Evolutionary conservation across 2,329 filamentous ascomycete genomes (phyloP), one percentile per base, ranked within the genome.

Genomic region (Mycosphaerelloides madeirae): DNA sequence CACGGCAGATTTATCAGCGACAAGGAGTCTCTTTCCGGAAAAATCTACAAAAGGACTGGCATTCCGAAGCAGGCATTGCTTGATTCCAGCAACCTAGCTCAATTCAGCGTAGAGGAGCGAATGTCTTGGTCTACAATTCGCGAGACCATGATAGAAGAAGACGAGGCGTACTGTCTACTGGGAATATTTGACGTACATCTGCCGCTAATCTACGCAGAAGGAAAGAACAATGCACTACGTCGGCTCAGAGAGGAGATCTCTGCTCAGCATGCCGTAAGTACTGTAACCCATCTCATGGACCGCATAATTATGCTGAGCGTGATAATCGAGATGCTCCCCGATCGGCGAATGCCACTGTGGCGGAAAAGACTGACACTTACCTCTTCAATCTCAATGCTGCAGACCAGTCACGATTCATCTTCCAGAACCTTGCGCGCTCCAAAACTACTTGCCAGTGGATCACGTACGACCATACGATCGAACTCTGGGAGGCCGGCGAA

Each of bases 171-270:
- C 38, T 61, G 29, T 29, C 48, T 65, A 1, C 43, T 53, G 38
- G 64, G 56, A 1, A 38, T 62, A 1, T 57, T 63, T 40, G 50
- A 48, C 36, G 46, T 65, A 1, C 48, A 54, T 18, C 59, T 65
- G 54, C 50, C 58, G 2, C 39, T 61, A 4, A 36, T 60, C 2
- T 65, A 65, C 41, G 62, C 61, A 4, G 61, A 64, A 52, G 59
- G 60, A 16, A 35, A 14, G 9, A 14, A 33, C 12, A n/a, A n/a
- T n/a, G 49, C 49, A 3, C 49, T 52, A 9, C 32, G 32, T 18
- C 32, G 32, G 6, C 32, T 35, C 15, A 15, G 20, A 35, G 32
- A 35, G 20, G 32, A 8, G 8, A 35, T 35, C 32, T 18, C 20
- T 18, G 8, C 32, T 5, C 9, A 35, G n/a, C n/a, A n/a, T n/a